Percentiles rank a stretch among this genome's conserved stretches.
These are phyloP conservation scores for Chlorella sorokiniana DNA, from an alignment of 139 green algal genomes.

Conservation along the genomic window DNA sequence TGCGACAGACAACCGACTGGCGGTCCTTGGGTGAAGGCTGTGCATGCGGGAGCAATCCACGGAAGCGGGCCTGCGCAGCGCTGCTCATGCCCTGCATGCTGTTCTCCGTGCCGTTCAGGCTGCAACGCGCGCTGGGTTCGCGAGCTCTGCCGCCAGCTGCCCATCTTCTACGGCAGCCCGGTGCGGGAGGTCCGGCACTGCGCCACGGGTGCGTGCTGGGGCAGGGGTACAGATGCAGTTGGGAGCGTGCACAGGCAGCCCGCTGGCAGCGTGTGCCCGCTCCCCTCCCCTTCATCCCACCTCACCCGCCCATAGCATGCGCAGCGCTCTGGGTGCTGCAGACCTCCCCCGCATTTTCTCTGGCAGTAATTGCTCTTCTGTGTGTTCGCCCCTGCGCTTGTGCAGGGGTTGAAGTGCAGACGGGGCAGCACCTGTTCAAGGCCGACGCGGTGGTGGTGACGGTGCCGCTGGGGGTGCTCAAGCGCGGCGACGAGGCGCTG, in stretches of 20 bases:
- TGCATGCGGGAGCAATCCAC: too few species aligned
- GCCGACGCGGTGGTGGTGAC: slow-evolving; percentile 85
- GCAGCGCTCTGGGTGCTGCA: too few species aligned
- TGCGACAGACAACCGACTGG: not conserved
- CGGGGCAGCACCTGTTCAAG: slow-evolving; percentile 37
- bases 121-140: slow-evolving; percentile 86
- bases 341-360: too few species aligned
- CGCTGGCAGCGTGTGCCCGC: too few species aligned
- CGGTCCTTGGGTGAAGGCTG: not conserved
- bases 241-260: not conserved
- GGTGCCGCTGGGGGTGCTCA: slow-evolving; percentile 91
- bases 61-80: not conserved
- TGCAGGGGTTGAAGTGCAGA: slow-evolving; percentile 65
- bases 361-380: not conserved
- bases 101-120: slow-evolving; percentile 49
- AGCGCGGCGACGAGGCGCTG: slow-evolving; percentile 50
- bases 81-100: not conserved
- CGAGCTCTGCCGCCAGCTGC: slow-evolving; percentile 72
- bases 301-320: not conserved
- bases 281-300: not conserved
- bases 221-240: not conserved
- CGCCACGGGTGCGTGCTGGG: not conserved
- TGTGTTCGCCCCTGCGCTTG: not conserved
- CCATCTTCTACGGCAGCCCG: slow-evolving; percentile 77
- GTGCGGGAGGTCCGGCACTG: slow-evolving; percentile 66